phyloP scores from a whole-genome alignment of 179 eudicot species.

The Beta lomatogona region DNA sequence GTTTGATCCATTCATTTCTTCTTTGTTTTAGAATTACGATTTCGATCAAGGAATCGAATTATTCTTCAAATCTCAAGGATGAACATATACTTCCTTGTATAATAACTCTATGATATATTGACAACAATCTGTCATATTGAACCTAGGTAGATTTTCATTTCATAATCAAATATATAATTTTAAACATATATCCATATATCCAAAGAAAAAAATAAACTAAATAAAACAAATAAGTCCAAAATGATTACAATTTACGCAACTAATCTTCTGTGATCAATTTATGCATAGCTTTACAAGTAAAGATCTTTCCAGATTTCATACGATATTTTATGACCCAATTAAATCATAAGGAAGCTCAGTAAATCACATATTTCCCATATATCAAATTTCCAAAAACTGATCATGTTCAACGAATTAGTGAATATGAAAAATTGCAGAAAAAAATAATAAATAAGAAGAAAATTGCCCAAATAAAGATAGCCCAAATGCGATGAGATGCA shows the following conservation, averaged over 20 bases:
- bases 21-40: too few relatives aligned
- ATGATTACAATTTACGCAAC: neutral
- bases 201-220: too few relatives aligned
- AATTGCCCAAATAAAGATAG: neutral
- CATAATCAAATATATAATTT: too few relatives aligned
- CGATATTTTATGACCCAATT: neutral
- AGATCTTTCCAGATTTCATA: neutral
- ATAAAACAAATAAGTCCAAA: too few relatives aligned
- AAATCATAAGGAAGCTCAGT: neutral
- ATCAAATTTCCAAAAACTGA: neutral
- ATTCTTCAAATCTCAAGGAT: too few relatives aligned
- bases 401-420: neutral
- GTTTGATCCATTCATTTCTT: too few relatives aligned
- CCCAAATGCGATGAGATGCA: neutral
- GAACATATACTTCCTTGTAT: too few relatives aligned
- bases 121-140: too few relatives aligned
- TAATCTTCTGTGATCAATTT: neutral
- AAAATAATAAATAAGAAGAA: neutral
- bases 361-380: neutral
- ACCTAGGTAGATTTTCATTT: too few relatives aligned
- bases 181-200: too few relatives aligned
- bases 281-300: neutral
- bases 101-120: too few relatives aligned
- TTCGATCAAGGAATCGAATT: too few relatives aligned
- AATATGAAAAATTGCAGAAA: neutral